Conservation (phyloP, 495 filamentous ascomycete species). For the Penicillium samsonianum region DNA sequence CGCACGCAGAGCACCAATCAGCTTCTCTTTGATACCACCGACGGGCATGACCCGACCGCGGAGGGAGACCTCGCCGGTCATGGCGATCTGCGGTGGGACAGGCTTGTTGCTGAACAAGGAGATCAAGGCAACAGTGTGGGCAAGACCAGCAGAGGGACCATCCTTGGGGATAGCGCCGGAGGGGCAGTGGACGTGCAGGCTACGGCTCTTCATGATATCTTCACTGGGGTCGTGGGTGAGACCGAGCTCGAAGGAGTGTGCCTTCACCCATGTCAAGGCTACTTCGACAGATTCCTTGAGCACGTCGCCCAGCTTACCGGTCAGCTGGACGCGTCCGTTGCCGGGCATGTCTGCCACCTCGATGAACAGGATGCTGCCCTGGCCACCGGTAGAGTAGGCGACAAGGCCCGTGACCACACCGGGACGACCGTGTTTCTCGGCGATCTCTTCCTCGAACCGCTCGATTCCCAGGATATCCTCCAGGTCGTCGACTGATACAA, state of each 20-base stretch:
- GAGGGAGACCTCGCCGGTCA: slow-evolving; percentile 95
- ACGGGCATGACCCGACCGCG: slow-evolving; percentile 86
- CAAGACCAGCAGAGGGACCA: slow-evolving; percentile 83
- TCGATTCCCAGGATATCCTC: slow-evolving; percentile 92
- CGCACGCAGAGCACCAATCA: slow-evolving; percentile 90
- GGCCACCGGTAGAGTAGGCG: slow-evolving; percentile 90
- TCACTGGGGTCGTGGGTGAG: slow-evolving; percentile 76
- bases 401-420: slow-evolving; percentile 97
- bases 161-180: slow-evolving; percentile 95
- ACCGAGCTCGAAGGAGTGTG: slow-evolving; percentile 89
- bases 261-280: slow-evolving; percentile 93
- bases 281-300: slow-evolving; percentile 98
- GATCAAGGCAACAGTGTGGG: slow-evolving; percentile 90
- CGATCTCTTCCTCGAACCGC: slow-evolving; percentile 92
- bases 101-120: slow-evolving; percentile 86
- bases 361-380: slow-evolving; percentile 97
- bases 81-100: slow-evolving; percentile 90
- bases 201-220: slow-evolving; percentile 94
- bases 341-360: slow-evolving; percentile 98
- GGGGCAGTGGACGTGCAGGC: slow-evolving; percentile 95
- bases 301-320: slow-evolving; percentile 96
- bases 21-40: slow-evolving; percentile 97
- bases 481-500: slow-evolving; percentile 73
- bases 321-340: slow-evolving; percentile 89
- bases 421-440: slow-evolving; percentile 81